Evolutionary conservation across 805 yeast species (phyloP).

Genomic region (Komagataella kurtzmanii): DNA sequence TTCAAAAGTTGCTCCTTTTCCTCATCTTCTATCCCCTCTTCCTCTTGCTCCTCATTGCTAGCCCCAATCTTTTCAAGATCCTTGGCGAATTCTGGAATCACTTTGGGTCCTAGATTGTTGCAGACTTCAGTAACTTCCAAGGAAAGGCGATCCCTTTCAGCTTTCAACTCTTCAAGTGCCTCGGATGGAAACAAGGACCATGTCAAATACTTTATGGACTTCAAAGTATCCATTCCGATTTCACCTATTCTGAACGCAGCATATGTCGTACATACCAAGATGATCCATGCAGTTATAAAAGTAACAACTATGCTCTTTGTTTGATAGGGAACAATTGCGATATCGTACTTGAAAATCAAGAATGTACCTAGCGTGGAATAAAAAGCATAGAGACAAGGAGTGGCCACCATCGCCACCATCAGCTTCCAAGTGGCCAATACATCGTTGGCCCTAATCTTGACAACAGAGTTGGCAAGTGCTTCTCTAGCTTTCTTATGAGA

Average conservation of each 20-base stretch:
- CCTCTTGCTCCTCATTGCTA: constrained; percentile 7
- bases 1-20: constrained; percentile 4
- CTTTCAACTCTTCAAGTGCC: constrained; percentile 40
- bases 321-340: not conserved
- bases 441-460: constrained; percentile 81
- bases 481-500: constrained; percentile 58
- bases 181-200: constrained; percentile 35
- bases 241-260: constrained; percentile 87
- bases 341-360: constrained; percentile 8
- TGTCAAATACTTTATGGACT: constrained; percentile 69
- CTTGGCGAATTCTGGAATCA: constrained; percentile 68
- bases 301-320: not conserved
- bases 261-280: constrained; percentile 65
- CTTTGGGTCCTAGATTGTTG: constrained; percentile 69
- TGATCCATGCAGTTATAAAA: constrained; percentile 38
- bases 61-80: constrained; percentile 4
- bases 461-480: constrained; percentile 79
- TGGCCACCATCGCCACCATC: constrained; percentile 71
- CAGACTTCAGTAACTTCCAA: constrained; percentile 69
- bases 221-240: constrained; percentile 81
- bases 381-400: constrained; percentile 70
- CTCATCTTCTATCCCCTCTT: constrained; percentile 9
- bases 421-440: constrained; percentile 96
- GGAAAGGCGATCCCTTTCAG: constrained; percentile 47
- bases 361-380: constrained; percentile 52